Base-by-base conservation (phyloP, 352 stramenopile genomes). In the Phytophthora boehmeriae region DNA sequence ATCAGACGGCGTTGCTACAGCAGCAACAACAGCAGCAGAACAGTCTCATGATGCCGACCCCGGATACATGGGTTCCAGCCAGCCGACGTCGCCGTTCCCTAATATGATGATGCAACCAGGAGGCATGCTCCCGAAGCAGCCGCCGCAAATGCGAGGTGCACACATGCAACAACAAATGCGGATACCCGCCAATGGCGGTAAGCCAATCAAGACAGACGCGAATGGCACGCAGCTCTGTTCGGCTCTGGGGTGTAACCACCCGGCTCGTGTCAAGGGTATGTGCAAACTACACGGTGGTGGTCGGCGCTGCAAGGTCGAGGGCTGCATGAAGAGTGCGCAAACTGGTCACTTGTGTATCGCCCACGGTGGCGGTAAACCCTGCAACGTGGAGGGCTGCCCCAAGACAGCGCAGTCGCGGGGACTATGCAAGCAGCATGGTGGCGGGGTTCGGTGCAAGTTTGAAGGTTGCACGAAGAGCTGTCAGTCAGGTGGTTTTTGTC, bases 381-480 rank as follows among this genome's bases (percentile, higher is more conserved):
- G 87, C 71, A 90, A 88, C 42, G 81, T 94, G 1, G 85, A 96
- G 34, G 85, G 85, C 20, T 96, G 87, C 47, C 81, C 83, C 0
- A 96, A 96, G 76, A 92, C 85, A 6, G 87, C 87, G 19, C 87
- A 96, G 68, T 93, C 87, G 20, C 76, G 87, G 58, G 87, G 87
- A 0, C 59, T 93, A 25, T 96, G 87, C 70, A 93, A 94, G 72
- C 81, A 92, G 52, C 87, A 96, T 51, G 87, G 87, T 20, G 87
- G 87, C 27, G 87, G 87, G 28, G 87, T 93, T 53, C 83, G 85
- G 32, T 96, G 87, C 76, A 93, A 92, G 57, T 92, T 92, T 44
- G 80, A 93, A 66, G 85, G 85, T 5, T 96, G 87, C 63, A 92
- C 85, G 22, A 96, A 96, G 75, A 94, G 85, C 39, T 93, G 83